Evolutionary conservation across 1,139 yeast genomes (phyloP).

Genomic region (Kodamaea arcana): DNA sequence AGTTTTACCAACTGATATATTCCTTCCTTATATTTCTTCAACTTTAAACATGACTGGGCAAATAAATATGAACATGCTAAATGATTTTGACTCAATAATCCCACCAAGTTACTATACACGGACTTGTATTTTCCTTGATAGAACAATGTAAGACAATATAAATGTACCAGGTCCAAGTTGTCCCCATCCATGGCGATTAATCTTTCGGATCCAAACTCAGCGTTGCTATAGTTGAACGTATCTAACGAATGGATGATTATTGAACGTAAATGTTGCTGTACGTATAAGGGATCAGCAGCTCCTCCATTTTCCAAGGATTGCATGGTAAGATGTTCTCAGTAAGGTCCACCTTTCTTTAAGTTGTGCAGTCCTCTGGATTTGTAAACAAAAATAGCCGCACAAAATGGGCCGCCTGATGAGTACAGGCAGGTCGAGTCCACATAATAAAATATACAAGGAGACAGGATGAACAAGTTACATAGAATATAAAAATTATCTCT

Average conservation of each 20-base stretch:
- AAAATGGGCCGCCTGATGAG: neutral
- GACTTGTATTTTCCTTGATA: constrained; percentile 56
- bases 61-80: constrained; percentile 70
- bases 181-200: constrained; percentile 52
- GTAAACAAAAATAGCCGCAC: constrained; percentile 1
- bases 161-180: constrained; percentile 53
- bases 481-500: too few relatives aligned
- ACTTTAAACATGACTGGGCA: constrained; percentile 59
- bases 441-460: too few relatives aligned
- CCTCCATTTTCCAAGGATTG: neutral
- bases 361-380: neutral
- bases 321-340: too few relatives aligned
- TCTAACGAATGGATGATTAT: constrained; percentile 68
- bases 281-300: constrained; percentile 17
- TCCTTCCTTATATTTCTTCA: constrained; percentile 61
- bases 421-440: too few relatives aligned
- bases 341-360: too few relatives aligned
- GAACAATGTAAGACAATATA: constrained; percentile 60
- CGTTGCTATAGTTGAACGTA: constrained; percentile 62
- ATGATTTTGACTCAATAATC: constrained; percentile 38
- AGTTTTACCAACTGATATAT: constrained; percentile 47
- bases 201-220: constrained; percentile 79
- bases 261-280: constrained; percentile 47
- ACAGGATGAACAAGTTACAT: too few relatives aligned
- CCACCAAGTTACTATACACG: constrained; percentile 49